Conservation (phyloP, 148 eudicot genomes). For the Euryodendron excelsum region DNA sequence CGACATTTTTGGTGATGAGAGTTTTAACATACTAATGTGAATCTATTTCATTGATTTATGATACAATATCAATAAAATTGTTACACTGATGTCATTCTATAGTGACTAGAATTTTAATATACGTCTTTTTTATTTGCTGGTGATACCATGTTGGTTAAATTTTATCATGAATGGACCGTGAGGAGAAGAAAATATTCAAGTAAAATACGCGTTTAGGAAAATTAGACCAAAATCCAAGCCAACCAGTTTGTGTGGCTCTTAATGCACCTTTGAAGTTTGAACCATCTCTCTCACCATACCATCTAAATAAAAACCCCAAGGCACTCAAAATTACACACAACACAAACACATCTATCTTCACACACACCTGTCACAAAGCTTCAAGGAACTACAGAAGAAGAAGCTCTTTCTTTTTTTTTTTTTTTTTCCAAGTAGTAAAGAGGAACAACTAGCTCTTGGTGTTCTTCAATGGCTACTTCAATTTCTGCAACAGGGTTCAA, state of each 20-base stretch:
- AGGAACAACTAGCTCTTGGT: not conserved
- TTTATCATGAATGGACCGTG: too few species aligned
- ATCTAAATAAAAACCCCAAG: conserved; percentile 24
- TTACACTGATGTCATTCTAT: too few species aligned
- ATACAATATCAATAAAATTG: too few species aligned
- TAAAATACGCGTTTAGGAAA: conserved; percentile 18
- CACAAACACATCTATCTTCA: conserved; percentile 11
- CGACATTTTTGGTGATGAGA: too few species aligned
- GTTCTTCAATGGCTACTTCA: conserved; percentile 44
- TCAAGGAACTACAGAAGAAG: not conserved
- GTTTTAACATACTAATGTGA: too few species aligned
- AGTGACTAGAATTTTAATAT: too few species aligned
- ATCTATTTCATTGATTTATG: too few species aligned
- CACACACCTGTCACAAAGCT: not conserved
- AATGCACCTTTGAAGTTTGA: not conserved
- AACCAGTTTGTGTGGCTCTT: conserved; percentile 30
- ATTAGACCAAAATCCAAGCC: conserved; percentile 17
- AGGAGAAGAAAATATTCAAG: conserved; percentile 3
- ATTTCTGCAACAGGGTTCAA: conserved; percentile 37
- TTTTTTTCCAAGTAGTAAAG: too few species aligned
- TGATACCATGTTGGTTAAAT: too few species aligned
- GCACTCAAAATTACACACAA: conserved; percentile 18
- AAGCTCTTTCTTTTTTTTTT: too few species aligned
- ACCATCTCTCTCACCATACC: conserved; percentile 10
- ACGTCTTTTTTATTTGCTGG: too few species aligned